phyloP scores from a whole-genome alignment of 176 grass and related monocot genomes.

The Cenchrus purpureus region DNA sequence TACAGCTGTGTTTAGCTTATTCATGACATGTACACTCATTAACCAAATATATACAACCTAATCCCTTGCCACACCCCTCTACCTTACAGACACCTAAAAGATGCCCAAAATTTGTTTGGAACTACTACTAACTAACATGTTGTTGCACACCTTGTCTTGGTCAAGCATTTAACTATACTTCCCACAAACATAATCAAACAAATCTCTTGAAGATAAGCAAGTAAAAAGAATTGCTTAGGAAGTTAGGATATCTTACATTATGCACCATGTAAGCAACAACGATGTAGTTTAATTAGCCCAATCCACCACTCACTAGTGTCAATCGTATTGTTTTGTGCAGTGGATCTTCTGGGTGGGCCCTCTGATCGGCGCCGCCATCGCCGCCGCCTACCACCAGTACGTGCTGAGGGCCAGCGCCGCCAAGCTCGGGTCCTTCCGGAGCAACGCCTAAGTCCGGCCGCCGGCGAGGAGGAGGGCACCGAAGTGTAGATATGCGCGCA shows the following conservation, averaged over 20 bases:
- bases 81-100: constrained; percentile 35
- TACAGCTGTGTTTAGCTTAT: constrained; percentile 9
- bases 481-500: constrained; percentile 50
- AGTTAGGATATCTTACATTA: background rate
- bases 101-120: constrained; percentile 33
- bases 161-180: constrained; percentile 28
- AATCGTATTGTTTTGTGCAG: constrained; percentile 40
- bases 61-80: constrained; percentile 28
- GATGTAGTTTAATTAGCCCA: background rate
- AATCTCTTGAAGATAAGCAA: constrained; percentile 24
- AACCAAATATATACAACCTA: constrained; percentile 12
- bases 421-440: constrained; percentile 67
- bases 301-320: background rate
- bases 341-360: constrained; percentile 96
- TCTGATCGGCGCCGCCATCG: constrained; percentile 74
- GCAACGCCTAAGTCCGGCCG: constrained; percentile 44
- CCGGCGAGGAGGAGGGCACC: background rate
- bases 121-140: background rate
- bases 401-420: constrained; percentile 67
- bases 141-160: constrained; percentile 16
- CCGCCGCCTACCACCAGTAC: constrained; percentile 66
- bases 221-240: background rate
- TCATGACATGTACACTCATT: constrained; percentile 40
- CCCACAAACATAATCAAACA: background rate
- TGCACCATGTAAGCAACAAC: background rate